Base-by-base conservation (phyloP, 768 basidiomycete species). In the Melanogaster broomeanus region DNA sequence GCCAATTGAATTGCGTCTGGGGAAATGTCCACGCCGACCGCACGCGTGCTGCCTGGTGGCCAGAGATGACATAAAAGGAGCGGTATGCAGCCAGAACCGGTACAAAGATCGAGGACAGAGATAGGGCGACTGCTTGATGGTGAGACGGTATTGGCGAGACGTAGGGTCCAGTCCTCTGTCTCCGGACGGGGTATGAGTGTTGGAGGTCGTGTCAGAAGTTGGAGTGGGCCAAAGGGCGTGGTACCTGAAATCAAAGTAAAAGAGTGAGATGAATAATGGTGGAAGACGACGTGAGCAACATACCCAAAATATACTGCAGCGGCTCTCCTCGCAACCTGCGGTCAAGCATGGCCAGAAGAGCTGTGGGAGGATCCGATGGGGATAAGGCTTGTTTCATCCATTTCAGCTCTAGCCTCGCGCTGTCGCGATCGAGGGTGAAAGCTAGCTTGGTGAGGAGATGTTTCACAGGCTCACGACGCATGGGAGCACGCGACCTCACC, bases 161-260 rank as follows among this genome's bases (percentile, higher is more conserved):
- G 77, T 9, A 82, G 66, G 7, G 85, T 75, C 88, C 89, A 91
- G 57, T 92, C 71, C 63, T 97, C 93, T 0, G 96, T 99, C 70
- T 99, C 96, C 39, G 94, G 90, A 13, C 96, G 87, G 12, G 96
- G 96, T 38, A 98, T 98, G 56, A 98, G 84, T 16, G 87, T 84
- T 2, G 96, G 96, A 3, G 87, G 75, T 16, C 90, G 81, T 10
- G 78, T 75, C 52, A 84, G 73, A 61, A 98, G 78, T 60, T 81
- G 76, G 42, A 98, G 81, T 5, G 87, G 83, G 9, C 93, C 93
- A 69, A 98, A 97, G 0, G 93, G 91, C 62, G 90, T 88, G 27
- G 82, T 85, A n/a, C 89, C 92, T 67, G 37, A 16, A 18, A 8
- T 6, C 1, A 8, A 3, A 2, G 11, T 28, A 15, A 18, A 42